These are phyloP conservation scores for Boletus rufocinnamomeus DNA, from an alignment of 768 basidiomycete genomes.

Conservation along the genomic window DNA sequence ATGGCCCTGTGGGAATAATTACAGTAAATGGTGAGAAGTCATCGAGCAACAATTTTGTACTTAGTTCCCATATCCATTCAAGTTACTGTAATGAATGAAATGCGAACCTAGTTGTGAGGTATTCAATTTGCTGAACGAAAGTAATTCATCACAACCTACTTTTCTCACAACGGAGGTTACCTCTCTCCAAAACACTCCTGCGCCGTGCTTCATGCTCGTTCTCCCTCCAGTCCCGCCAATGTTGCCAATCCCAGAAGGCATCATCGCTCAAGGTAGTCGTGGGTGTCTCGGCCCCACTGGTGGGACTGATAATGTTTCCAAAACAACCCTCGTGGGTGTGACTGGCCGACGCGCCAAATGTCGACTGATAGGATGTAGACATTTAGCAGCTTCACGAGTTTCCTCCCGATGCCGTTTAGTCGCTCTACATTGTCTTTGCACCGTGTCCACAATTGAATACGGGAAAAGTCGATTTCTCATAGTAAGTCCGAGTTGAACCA, in stretches of 20 bases:
- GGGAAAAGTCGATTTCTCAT: no score
- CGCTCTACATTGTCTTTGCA: no score
- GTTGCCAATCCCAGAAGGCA: conserved; percentile 48
- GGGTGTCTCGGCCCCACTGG: conserved; percentile 23
- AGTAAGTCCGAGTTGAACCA: no score
- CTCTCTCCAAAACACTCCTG: not conserved
- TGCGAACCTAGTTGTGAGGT: conserved; percentile 1
- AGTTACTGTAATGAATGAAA: not conserved
- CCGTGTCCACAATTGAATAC: no score
- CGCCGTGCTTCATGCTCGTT: not conserved
- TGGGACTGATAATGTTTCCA: conserved; percentile 24
- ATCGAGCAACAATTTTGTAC: not conserved
- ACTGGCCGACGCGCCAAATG: no score
- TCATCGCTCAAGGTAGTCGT: conserved; percentile 36
- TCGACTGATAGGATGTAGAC: no score
- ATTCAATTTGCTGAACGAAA: conserved; percentile 6
- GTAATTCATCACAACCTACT: conserved; percentile 2
- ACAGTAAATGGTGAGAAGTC: not conserved
- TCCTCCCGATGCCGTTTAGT: no score
- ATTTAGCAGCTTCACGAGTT: no score
- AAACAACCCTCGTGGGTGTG: conserved; percentile 4
- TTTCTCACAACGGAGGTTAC: not conserved
- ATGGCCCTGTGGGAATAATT: not conserved
- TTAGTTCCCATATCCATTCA: not conserved
- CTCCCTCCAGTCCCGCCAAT: conserved; percentile 16